Evolutionary conservation across 208 protist genomes (phyloP).

Genomic region (Hexamita inflata): DNA sequence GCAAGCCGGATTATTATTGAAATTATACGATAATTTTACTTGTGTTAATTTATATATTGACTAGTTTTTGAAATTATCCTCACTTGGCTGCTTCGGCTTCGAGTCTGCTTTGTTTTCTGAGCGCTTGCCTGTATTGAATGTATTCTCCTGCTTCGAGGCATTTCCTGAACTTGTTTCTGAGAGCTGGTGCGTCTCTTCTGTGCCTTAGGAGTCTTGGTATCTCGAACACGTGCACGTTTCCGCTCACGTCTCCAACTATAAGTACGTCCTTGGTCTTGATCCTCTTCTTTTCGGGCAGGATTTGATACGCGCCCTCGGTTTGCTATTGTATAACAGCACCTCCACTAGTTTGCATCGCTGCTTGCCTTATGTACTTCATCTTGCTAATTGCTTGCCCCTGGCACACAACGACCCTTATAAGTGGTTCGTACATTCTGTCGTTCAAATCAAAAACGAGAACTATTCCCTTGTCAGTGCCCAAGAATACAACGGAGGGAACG

Average conservation of each 20-base stretch:
- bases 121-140: background rate
- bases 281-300: background rate
- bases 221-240: constrained; percentile 10
- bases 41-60: no score
- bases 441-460: constrained; percentile 5
- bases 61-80: no score
- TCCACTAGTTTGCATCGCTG: background rate
- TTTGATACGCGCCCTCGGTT: background rate
- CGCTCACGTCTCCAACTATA: constrained; percentile 13
- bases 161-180: constrained; percentile 3
- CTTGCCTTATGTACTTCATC: constrained; percentile 1
- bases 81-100: no score
- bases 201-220: background rate
- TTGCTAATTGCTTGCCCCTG: background rate
- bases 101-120: no score
- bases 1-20: no score
- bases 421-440: constrained; percentile 24
- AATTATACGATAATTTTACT: no score
- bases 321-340: background rate
- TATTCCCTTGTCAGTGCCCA: background rate
- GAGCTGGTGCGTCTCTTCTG: background rate
- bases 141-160: constrained; percentile 1
- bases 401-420: background rate
- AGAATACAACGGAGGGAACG: background rate
- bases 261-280: background rate